Percentiles rank a stretch among this genome's conserved stretches.
Conservation (phyloP, 345 rosid species). For the Camelina hispida region DNA sequence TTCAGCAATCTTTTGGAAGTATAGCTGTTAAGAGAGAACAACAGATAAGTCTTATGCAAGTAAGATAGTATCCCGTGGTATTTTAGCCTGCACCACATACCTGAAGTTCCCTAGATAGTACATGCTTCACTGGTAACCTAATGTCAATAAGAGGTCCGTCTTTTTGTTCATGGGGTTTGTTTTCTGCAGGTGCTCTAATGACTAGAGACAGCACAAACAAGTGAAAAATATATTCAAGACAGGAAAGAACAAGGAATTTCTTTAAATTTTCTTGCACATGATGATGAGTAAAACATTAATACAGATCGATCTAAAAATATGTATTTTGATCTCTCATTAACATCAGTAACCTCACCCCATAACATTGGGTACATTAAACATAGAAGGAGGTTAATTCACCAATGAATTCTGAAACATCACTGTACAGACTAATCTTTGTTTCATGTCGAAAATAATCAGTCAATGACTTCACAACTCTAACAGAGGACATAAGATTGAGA, state of each 20-base stretch:
- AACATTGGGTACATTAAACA: not conserved
- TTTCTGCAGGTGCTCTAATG: slow-evolving; percentile 71
- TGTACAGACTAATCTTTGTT: slow-evolving; percentile 23
- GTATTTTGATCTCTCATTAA: slow-evolving; percentile 11
- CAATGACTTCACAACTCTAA: slow-evolving; percentile 23
- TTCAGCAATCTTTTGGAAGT: slow-evolving; percentile 94
- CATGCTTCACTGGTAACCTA: slow-evolving; percentile 89
- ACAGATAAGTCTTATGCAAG: slow-evolving; percentile 28
- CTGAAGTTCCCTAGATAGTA: slow-evolving; percentile 91
- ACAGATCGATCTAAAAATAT: slow-evolving; percentile 11
- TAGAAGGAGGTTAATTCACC: not conserved
- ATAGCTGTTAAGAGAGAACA: slow-evolving; percentile 64
- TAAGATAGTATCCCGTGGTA: slow-evolving; percentile 13
- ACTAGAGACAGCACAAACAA: slow-evolving; percentile 50
- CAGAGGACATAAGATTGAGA: slow-evolving; percentile 30
- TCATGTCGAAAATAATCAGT: not conserved
- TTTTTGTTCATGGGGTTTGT: slow-evolving; percentile 59
- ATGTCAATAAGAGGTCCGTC: slow-evolving; percentile 80
- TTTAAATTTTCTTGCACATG: slow-evolving; percentile 21
- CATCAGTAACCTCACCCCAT: slow-evolving; percentile 4
- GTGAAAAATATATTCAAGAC: slow-evolving; percentile 14
- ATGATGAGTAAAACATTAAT: slow-evolving; percentile 13
- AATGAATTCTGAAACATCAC: not conserved
- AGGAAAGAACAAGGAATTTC: slow-evolving; percentile 5
- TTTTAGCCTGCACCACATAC: slow-evolving; percentile 46